phyloP scores from a whole-genome alignment of 371 early-diverging fungal genomes.

The Syncephalastrum monosporum region DNA sequence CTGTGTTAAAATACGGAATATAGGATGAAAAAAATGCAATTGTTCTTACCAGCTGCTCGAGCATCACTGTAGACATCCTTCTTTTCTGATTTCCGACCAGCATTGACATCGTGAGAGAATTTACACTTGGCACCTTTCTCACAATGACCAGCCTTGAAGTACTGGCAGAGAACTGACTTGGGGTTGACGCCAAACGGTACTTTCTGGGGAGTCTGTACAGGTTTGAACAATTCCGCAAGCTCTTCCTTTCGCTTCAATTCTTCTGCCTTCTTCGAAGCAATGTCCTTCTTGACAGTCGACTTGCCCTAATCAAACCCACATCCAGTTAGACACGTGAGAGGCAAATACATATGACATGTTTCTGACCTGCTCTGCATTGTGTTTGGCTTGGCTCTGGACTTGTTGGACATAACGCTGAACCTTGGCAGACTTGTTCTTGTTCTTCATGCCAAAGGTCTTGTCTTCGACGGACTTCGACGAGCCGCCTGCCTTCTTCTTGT shows the following conservation, averaged over 20 bases:
- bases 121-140: conserved; percentile 95
- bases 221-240: conserved; percentile 87
- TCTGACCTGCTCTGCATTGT: conserved; percentile 38
- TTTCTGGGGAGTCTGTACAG: conserved; percentile 86
- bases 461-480: conserved; percentile 86
- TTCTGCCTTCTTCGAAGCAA: conserved; percentile 41
- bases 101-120: conserved; percentile 95
- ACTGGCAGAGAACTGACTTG: conserved; percentile 94
- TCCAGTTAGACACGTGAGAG: background rate
- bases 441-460: conserved; percentile 98
- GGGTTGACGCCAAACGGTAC: conserved; percentile 99
- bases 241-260: conserved; percentile 50
- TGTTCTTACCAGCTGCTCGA: conserved; percentile 36
- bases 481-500: conserved; percentile 60
- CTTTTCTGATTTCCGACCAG: conserved; percentile 89
- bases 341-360: background rate
- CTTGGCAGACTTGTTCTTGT: conserved; percentile 92
- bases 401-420: conserved; percentile 89
- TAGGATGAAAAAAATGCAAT: background rate
- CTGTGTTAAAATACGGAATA: background rate
- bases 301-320: conserved; percentile 6
- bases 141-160: conserved; percentile 93
- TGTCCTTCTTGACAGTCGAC: conserved; percentile 12
- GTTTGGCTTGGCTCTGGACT: conserved; percentile 79
- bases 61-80: conserved; percentile 91